These are phyloP conservation scores for Rhamnella rubrinervis DNA, from an alignment of 331 rosid genomes.

Conservation along the genomic window DNA sequence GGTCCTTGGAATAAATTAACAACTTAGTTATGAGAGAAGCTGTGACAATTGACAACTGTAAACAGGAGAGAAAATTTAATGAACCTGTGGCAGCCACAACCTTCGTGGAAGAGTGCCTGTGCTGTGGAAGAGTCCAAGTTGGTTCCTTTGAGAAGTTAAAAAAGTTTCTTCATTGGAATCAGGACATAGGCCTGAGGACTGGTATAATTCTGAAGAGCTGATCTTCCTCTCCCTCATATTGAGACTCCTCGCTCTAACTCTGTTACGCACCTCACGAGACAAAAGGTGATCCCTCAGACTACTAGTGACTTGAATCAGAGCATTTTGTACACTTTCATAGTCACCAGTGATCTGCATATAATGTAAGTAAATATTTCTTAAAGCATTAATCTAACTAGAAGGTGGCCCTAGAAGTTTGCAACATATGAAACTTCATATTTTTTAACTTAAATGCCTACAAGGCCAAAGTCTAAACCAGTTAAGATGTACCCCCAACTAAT, in stretches of 20 bases:
- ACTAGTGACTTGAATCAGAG: slow-evolving; percentile 46
- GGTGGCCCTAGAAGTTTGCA: neutral
- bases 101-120: slow-evolving; percentile 24
- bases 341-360: slow-evolving; percentile 56
- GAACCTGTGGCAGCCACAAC: slow-evolving; percentile 39
- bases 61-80: slow-evolving; percentile 1
- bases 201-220: neutral
- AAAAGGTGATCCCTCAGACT: slow-evolving; percentile 42
- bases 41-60: neutral
- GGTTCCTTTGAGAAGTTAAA: slow-evolving; percentile 4
- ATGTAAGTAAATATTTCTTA: slow-evolving; percentile 9
- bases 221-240: slow-evolving; percentile 19
- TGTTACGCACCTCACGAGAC: slow-evolving; percentile 25
- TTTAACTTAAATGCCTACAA: no score
- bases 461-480: neutral
- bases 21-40: slow-evolving; percentile 12
- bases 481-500: neutral
- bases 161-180: neutral
- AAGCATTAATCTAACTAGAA: slow-evolving; percentile 16
- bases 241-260: slow-evolving; percentile 25
- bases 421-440: neutral
- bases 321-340: slow-evolving; percentile 44
- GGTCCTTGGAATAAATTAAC: slow-evolving; percentile 3
- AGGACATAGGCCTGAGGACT: neutral
- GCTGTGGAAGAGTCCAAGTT: slow-evolving; percentile 19